These are phyloP conservation scores for Naematelia aurantialba DNA, from an alignment of 768 basidiomycete genomes.

Conservation along the genomic window DNA sequence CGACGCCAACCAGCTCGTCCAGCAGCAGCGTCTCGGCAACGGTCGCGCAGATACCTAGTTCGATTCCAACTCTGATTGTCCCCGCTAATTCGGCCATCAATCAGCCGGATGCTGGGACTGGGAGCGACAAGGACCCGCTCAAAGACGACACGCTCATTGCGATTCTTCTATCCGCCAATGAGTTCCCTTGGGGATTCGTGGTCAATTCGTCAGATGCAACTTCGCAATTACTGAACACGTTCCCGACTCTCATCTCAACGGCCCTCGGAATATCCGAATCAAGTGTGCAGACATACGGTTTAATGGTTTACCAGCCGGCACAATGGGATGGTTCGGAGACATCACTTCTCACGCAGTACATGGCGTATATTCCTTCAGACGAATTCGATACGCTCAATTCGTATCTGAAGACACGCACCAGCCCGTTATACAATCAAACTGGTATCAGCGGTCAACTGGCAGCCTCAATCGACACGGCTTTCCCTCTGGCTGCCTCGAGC, in stretches of 20 bases:
- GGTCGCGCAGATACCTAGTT: conserved; percentile 40
- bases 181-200: conserved; percentile 49
- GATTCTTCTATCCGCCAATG: conserved; percentile 38
- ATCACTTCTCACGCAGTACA: conserved; percentile 65
- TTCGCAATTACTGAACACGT: conserved; percentile 72
- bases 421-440: conserved; percentile 63
- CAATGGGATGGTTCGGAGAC: conserved; percentile 58
- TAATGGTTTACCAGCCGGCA: conserved; percentile 67
- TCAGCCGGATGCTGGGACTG: conserved; percentile 30
- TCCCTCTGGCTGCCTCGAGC: conserved; percentile 54
- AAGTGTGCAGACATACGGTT: conserved; percentile 57
- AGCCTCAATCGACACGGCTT: conserved; percentile 63
- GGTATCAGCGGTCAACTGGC: conserved; percentile 62
- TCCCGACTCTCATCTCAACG: conserved; percentile 57
- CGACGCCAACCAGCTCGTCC: conserved; percentile 4
- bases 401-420: conserved; percentile 62
- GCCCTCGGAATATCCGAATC: conserved; percentile 55
- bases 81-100: conserved; percentile 43
- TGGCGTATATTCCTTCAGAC: conserved; percentile 63
- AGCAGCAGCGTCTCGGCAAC: neutral
- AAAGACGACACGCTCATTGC: conserved; percentile 40
- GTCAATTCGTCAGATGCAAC: conserved; percentile 58
- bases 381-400: conserved; percentile 61
- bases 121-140: conserved; percentile 28
- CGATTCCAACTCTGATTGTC: conserved; percentile 48